A percentile compares a stretch with the other conserved stretches of the same genome.
Conservation (phyloP, 1,139 yeast species). For the Entelexis paramagnoliae region DNA sequence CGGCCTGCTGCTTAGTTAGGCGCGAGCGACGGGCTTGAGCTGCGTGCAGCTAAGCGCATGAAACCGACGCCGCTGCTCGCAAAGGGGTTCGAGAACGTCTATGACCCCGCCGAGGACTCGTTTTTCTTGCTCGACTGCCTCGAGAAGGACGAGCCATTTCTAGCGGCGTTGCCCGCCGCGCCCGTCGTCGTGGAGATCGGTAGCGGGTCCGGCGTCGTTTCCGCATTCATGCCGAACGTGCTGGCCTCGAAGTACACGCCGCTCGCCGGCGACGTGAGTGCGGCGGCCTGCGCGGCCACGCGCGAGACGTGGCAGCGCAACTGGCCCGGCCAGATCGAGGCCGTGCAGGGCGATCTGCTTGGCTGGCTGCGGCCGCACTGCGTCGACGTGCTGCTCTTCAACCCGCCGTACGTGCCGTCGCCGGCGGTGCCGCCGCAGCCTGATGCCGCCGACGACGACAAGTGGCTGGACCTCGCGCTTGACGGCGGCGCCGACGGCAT, state of each 20-base stretch:
- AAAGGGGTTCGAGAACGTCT: constrained; percentile 37
- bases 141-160: constrained; percentile 43
- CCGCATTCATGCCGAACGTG: constrained; percentile 58
- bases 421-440: constrained; percentile 44
- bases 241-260: constrained; percentile 37
- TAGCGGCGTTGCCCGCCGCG: constrained; percentile 15
- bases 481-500: constrained; percentile 86
- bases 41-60: constrained; percentile 5
- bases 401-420: constrained; percentile 95
- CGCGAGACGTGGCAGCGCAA: constrained; percentile 38
- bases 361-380: constrained; percentile 35
- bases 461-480: constrained; percentile 80
- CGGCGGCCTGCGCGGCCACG: constrained; percentile 57
- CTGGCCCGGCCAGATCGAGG: constrained; percentile 34
- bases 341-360: constrained; percentile 48
- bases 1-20: neutral
- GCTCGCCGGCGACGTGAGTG: constrained; percentile 68
- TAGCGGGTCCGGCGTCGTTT: constrained; percentile 80
- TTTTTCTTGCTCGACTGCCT: constrained; percentile 70
- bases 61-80: constrained; percentile 21
- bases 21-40: too few relatives aligned
- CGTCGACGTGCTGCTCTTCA: constrained; percentile 68
- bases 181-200: constrained; percentile 80
- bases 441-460: constrained; percentile 27
- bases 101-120: constrained; percentile 92